phyloP scores from a whole-genome alignment of 108 stramenopile genomes.

The Nitzschia sp. region DNA sequence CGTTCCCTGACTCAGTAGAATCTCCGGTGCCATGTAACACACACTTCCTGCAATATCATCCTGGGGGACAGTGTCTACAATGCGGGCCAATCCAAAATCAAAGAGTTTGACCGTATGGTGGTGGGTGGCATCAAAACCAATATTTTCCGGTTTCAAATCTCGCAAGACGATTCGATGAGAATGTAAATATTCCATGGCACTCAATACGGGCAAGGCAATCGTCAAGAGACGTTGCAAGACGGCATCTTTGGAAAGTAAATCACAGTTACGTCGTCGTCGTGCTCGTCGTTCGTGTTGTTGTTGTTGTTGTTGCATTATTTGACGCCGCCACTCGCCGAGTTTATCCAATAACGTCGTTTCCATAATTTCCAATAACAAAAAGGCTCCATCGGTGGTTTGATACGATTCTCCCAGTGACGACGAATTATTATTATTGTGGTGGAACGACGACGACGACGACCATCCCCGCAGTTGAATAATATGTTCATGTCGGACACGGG shows the following conservation, averaged over 20 bases:
- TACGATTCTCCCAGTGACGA: slow-evolving; percentile 8
- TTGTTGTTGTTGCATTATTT: slow-evolving; percentile 3
- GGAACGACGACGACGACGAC: not conserved
- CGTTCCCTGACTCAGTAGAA: slow-evolving; percentile 13
- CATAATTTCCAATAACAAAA: slow-evolving; percentile 38
- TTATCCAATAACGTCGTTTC: slow-evolving; percentile 27
- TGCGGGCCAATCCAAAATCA: slow-evolving; percentile 46
- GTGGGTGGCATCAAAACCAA: slow-evolving; percentile 45
- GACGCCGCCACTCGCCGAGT: slow-evolving; percentile 31
- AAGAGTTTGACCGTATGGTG: slow-evolving; percentile 35
- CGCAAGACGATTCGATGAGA: slow-evolving; percentile 33
- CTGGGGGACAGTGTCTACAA: not conserved
- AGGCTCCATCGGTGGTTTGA: slow-evolving; percentile 13
- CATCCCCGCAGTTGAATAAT: slow-evolving; percentile 23
- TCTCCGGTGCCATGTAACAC: slow-evolving; percentile 63
- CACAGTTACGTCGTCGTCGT: not conserved
- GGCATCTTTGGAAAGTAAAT: not conserved
- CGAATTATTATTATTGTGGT: too few relatives aligned
- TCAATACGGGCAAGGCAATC: slow-evolving; percentile 28
- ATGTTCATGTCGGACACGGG: slow-evolving; percentile 19
- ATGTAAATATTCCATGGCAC: slow-evolving; percentile 50
- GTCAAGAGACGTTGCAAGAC: slow-evolving; percentile 5
- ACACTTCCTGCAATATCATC: slow-evolving; percentile 43
- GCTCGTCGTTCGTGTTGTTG: not conserved
- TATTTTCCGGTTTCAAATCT: slow-evolving; percentile 62